Conservation (phyloP, 1,139 yeast species). For the Hemisphaericaspora xylanilytica region DNA sequence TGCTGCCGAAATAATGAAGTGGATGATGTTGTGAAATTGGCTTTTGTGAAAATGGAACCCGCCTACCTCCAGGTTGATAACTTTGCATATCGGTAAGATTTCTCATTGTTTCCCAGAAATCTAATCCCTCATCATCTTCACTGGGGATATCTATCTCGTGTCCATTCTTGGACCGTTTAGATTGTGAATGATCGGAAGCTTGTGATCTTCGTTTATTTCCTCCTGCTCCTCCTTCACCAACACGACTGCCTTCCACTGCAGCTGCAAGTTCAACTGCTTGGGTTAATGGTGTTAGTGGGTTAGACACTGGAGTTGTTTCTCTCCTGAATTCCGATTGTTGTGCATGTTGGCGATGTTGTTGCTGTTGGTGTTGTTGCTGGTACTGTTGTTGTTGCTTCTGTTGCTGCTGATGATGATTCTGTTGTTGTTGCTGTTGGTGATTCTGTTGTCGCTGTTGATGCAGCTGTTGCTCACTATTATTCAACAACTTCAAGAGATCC, state of each 20-base stretch:
- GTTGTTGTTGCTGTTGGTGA: slow-evolving; percentile 6
- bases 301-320: slow-evolving; percentile 17
- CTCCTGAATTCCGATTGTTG: slow-evolving; percentile 8
- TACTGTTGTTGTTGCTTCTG: slow-evolving; percentile 6
- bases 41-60: slow-evolving; percentile 12
- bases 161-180: slow-evolving; percentile 8
- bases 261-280: slow-evolving; percentile 46
- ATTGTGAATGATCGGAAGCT: slow-evolving; percentile 9
- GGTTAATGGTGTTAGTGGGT: slow-evolving; percentile 39
- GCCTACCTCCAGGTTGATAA: slow-evolving; percentile 10
- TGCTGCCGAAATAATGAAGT: slow-evolving; percentile 11
- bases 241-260: slow-evolving; percentile 29
- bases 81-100: slow-evolving; percentile 37
- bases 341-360: slow-evolving; percentile 5
- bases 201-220: slow-evolving; percentile 12
- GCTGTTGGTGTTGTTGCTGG: slow-evolving; percentile 4
- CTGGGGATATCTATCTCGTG: slow-evolving; percentile 16
- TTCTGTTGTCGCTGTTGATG: slow-evolving; percentile 4
- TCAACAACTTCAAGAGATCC: slow-evolving; percentile 43
- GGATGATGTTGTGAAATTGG: slow-evolving; percentile 54
- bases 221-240: slow-evolving; percentile 13
- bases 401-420: no score
- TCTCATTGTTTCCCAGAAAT: slow-evolving; percentile 71
- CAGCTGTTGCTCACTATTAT: slow-evolving; percentile 16
- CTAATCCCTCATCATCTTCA: slow-evolving; percentile 46